Evolutionary conservation across 805 yeast genomes (phyloP).

Genomic region (Saccharomycopsis fibuligera): DNA sequence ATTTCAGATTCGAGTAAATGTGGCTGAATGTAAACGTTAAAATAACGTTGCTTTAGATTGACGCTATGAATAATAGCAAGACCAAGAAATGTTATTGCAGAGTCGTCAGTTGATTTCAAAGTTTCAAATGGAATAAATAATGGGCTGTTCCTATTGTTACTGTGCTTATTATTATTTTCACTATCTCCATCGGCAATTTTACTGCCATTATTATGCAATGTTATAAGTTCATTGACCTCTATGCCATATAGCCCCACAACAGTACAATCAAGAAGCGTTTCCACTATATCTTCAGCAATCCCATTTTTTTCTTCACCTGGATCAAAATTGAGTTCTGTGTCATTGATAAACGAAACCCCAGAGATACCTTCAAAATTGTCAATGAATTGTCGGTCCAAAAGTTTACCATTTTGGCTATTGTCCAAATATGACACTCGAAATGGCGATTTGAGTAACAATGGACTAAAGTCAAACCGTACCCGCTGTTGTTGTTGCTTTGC

Average conservation of each 20-base stretch:
- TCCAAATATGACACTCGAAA: conserved; percentile 6
- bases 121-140: background rate
- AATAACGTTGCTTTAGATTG: conserved; percentile 4
- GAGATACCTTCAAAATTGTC: conserved; percentile 15
- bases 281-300: background rate
- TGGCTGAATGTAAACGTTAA: conserved; percentile 14
- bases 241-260: conserved; percentile 16
- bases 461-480: conserved; percentile 10
- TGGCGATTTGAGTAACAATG: conserved; percentile 9
- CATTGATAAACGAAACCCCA: conserved; percentile 1
- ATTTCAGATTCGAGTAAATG: background rate
- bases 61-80: conserved; percentile 15
- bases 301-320: background rate
- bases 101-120: conserved; percentile 2
- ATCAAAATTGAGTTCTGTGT: background rate
- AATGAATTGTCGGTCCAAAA: background rate
- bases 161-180: no score
- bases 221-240: background rate
- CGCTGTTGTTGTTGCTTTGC: background rate
- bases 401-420: background rate
- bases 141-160: background rate
- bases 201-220: background rate
- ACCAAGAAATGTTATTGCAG: conserved; percentile 7
- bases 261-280: conserved; percentile 15
- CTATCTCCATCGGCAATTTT: background rate